Evolutionary conservation across 2,329 filamentous ascomycete species (phyloP).

Genomic region (Endoconidiophora polonica): DNA sequence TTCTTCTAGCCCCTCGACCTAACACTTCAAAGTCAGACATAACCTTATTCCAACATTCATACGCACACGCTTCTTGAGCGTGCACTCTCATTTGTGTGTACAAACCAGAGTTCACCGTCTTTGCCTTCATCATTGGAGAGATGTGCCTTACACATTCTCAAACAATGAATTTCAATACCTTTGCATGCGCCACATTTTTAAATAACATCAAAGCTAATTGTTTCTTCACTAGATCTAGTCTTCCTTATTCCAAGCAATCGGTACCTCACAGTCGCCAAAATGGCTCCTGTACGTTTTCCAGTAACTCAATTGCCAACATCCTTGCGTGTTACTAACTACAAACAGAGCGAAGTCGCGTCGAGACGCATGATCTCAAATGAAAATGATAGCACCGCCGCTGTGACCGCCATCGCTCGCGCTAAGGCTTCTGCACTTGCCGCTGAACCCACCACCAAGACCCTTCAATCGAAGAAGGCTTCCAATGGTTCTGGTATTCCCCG

Average conservation of each 20-base stretch:
- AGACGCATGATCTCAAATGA: constrained; percentile 64
- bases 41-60: background rate
- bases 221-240: too few species aligned
- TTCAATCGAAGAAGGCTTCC: constrained; percentile 54
- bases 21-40: background rate
- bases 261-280: constrained; percentile 15
- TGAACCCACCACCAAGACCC: constrained; percentile 37
- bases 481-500: constrained; percentile 34
- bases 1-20: constrained; percentile 2
- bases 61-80: too few species aligned
- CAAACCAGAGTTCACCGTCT: too few species aligned
- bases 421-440: constrained; percentile 61
- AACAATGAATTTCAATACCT: too few species aligned
- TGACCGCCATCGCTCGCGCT: constrained; percentile 78
- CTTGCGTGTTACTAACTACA: background rate
- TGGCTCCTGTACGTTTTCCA: constrained; percentile 24
- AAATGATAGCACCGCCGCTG: constrained; percentile 76
- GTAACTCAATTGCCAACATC: background rate
- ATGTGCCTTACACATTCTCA: too few species aligned
- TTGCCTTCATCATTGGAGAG: too few species aligned
- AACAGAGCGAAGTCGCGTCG: constrained; percentile 13
- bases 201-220: too few species aligned
- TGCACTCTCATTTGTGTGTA: too few species aligned
- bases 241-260: background rate
- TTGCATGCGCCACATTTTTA: too few species aligned